These are phyloP conservation scores for Meripilus lineatus DNA, from an alignment of 1,284 basidiomycete genomes.

Conservation along the genomic window DNA sequence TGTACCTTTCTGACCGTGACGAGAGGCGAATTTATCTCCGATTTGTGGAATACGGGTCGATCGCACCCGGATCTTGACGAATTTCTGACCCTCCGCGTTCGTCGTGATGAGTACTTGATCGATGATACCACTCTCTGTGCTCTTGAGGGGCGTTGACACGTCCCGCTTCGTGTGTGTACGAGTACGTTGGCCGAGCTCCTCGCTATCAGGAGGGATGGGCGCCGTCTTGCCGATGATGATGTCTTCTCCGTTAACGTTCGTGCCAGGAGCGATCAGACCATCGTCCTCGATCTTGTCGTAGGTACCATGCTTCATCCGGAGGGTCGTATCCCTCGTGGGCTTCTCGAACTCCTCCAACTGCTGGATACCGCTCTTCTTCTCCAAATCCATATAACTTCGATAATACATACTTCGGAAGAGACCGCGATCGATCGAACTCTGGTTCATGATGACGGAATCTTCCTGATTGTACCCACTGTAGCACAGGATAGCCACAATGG, in stretches of 20 bases:
- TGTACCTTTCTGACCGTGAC: conserved; percentile 99
- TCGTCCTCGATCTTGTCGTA: conserved; percentile 99
- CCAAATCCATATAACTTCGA: conserved; percentile 96
- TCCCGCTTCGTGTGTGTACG: conserved; percentile 89
- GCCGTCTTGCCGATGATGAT: conserved; percentile 99
- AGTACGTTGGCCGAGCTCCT: conserved; percentile 94
- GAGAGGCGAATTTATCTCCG: conserved; percentile 99
- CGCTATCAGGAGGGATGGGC: conserved; percentile 93
- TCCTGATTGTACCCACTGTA: conserved; percentile 99
- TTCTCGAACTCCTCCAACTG: conserved; percentile 97
- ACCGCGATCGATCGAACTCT: conserved; percentile 96
- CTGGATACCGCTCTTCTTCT: conserved; percentile 94
- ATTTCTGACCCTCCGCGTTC: conserved; percentile 94
- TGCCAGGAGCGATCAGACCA: conserved; percentile 93
- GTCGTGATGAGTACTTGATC: conserved; percentile 98
- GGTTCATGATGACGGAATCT: conserved; percentile 99
- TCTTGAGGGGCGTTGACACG: conserved; percentile 96
- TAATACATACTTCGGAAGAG: conserved; percentile 99
- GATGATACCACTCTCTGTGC: conserved; percentile 95
- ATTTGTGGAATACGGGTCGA: conserved; percentile 96
- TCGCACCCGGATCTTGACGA: conserved; percentile 96
- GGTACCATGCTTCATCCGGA: conserved; percentile 96
- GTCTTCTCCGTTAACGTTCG: conserved; percentile 93
- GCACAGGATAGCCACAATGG: conserved; percentile 96
- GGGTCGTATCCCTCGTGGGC: conserved; percentile 88